A percentile compares a stretch with the other conserved stretches of the same genome.
Evolutionary conservation across 2,329 filamentous ascomycete genomes (phyloP).

Genomic region (Aspergillus quadricinctus): DNA sequence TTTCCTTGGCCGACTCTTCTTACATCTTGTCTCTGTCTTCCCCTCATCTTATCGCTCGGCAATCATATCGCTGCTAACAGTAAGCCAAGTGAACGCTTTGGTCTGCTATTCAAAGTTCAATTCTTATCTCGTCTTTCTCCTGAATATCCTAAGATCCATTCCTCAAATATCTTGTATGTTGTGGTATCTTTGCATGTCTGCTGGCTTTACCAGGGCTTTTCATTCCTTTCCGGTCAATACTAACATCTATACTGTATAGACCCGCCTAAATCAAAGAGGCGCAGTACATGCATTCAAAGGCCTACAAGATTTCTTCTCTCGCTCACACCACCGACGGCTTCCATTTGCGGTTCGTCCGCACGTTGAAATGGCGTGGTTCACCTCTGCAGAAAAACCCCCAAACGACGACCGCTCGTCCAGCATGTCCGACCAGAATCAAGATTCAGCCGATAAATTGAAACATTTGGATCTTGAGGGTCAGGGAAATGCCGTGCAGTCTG

Average conservation of each 20-base stretch:
- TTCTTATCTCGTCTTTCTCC: background rate
- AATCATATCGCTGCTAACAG: background rate
- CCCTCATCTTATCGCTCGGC: background rate
- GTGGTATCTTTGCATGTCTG: slow-evolving; percentile 1
- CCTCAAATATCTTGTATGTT: slow-evolving; percentile 7
- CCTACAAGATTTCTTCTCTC: slow-evolving; percentile 17
- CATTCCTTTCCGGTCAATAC: background rate
- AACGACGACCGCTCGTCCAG: slow-evolving; percentile 16
- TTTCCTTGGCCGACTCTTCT: slow-evolving; percentile 3
- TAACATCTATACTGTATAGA: background rate
- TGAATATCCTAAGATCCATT: background rate
- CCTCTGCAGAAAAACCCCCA: slow-evolving; percentile 15
- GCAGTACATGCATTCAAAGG: slow-evolving; percentile 34
- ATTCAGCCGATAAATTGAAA: slow-evolving; percentile 24
- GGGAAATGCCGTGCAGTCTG: slow-evolving; percentile 25
- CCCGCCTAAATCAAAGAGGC: slow-evolving; percentile 1
- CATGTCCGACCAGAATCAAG: slow-evolving; percentile 19
- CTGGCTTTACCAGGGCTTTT: background rate
- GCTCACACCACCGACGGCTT: slow-evolving; percentile 26
- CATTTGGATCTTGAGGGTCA: slow-evolving; percentile 28
- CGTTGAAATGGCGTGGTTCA: slow-evolving; percentile 36
- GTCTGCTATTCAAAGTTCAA: background rate
- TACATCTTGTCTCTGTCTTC: background rate
- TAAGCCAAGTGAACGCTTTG: background rate
- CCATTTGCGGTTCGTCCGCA: slow-evolving; percentile 33